These are phyloP conservation scores for Russula earlei DNA, from an alignment of 768 basidiomycete species.

Conservation along the genomic window DNA sequence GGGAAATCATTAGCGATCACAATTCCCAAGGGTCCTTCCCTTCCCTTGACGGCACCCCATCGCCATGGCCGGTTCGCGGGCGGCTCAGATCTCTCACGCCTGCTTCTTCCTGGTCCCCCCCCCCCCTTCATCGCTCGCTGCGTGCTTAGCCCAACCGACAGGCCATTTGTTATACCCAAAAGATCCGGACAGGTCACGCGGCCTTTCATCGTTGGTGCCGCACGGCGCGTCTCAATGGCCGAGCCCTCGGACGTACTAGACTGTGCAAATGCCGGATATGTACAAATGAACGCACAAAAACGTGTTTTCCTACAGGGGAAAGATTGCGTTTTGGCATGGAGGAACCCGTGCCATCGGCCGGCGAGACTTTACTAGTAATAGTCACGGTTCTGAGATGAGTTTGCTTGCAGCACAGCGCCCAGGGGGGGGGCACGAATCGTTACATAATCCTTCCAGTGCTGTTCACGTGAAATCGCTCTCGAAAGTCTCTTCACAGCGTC, in stretches of 20 bases:
- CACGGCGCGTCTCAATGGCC: conserved; percentile 7
- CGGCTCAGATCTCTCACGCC: too few species aligned
- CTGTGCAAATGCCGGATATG: conserved; percentile 13
- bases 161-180: too few species aligned
- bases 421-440: too few species aligned
- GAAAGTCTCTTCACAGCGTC: neutral
- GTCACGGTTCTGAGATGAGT: too few species aligned
- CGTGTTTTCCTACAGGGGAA: conserved; percentile 5
- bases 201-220: neutral
- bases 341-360: neutral
- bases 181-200: neutral
- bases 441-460: too few species aligned
- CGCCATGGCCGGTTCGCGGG: too few species aligned
- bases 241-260: conserved; percentile 6
- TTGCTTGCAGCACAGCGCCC: too few species aligned
- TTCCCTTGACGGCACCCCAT: too few species aligned
- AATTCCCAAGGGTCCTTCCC: conserved; percentile 12
- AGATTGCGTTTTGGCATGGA: neutral
- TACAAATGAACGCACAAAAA: conserved; percentile 14
- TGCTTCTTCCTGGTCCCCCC: too few species aligned
- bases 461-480: neutral
- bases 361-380: too few species aligned
- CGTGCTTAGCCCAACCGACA: neutral
- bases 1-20: conserved; percentile 17
- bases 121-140: too few species aligned